Percentiles rank a stretch among this genome's conserved stretches.
These are phyloP conservation scores for Asterella californica DNA, from an alignment of 225 moss, liverwort and hornwort species.

Conservation along the genomic window DNA sequence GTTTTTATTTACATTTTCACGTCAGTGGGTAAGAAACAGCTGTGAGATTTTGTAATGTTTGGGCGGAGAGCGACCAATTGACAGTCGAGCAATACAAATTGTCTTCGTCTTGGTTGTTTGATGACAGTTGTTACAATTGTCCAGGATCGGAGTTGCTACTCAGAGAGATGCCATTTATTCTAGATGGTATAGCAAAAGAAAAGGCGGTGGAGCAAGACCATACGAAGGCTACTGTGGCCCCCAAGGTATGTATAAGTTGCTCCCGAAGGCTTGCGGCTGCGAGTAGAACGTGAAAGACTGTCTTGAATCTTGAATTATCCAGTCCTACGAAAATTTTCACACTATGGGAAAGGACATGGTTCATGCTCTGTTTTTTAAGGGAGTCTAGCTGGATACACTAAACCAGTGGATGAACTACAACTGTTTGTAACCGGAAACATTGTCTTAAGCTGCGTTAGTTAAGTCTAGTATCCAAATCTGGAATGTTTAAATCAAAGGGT, in stretches of 20 bases:
- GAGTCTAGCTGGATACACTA: too few relatives aligned
- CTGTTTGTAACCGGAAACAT: too few relatives aligned
- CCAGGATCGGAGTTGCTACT: conserved; percentile 81
- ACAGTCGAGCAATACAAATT: neutral
- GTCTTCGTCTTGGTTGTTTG: neutral
- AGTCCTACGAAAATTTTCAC: too few relatives aligned
- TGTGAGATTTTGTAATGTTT: neutral
- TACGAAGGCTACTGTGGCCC: conserved; percentile 62
- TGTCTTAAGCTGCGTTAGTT: too few relatives aligned
- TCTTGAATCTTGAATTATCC: too few relatives aligned
- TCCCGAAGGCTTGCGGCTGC: too few relatives aligned
- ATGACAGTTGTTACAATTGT: neutral
- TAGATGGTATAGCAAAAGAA: conserved; percentile 70
- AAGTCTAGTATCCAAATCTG: neutral
- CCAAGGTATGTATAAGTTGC: conserved; percentile 52
- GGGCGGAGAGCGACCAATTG: neutral
- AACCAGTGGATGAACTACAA: too few relatives aligned
- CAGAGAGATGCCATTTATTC: conserved; percentile 49
- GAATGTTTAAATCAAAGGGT: neutral
- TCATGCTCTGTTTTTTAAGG: neutral
- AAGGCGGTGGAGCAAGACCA: conserved; percentile 73
- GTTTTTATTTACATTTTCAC: too few relatives aligned
- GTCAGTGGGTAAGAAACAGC: neutral
- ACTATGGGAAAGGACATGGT: too few relatives aligned
- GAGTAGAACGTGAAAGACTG: too few relatives aligned